Base-by-base conservation (phyloP, 257 asterid species). In the Mentha longifolia region DNA sequence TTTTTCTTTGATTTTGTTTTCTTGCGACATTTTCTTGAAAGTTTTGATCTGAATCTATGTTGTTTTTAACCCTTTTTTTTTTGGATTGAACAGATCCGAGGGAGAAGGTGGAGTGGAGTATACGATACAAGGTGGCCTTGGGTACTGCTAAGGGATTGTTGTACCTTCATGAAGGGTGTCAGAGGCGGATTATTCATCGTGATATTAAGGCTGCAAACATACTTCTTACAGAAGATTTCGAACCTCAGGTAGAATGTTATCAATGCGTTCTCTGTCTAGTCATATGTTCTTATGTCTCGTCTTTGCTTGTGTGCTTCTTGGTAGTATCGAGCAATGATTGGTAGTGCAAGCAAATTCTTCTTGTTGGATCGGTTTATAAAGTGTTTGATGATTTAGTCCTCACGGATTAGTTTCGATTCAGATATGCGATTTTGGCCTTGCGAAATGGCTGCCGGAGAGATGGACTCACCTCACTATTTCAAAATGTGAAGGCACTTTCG, bases 201-300 rank as follows among this genome's bases (percentile, higher is more conserved):
- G 98, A 93, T 73, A 86, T 93, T 71, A 93, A 93, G 81, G 98
- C 98, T 12, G 97, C 97, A 17, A 93, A 93, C 79, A 87, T 93
- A 81, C 79, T 93, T 83, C 97, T 93, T 22, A 89, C 96, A 0
- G 82, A 87, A 65, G 94, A 91, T 68, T 89, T 87, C 14, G 97
- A 93, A 68, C 98, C 98, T 71, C 97, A 89, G 97, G 98, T 92
- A 81, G 97, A 87, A 80, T 35, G 8, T 35, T 35, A 35, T 35
- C 39, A 35, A 55, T 20, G 43, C 22, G 8, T 61, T 50, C 50
- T 49, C 60, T 14, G 55, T 41, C 12, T 50, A 10, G 31, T 13
- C 19, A 1, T 25, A 45, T 57, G 37, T 16, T 59, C 63, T 13
- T 33, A 19, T 11, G 73, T 75, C 15, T 49, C 54, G 25, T 51